Evolutionary conservation across 2,329 filamentous ascomycete genomes (phyloP), one percentile per base, ranked within the genome.

Genomic region (Didymella segeticola): DNA sequence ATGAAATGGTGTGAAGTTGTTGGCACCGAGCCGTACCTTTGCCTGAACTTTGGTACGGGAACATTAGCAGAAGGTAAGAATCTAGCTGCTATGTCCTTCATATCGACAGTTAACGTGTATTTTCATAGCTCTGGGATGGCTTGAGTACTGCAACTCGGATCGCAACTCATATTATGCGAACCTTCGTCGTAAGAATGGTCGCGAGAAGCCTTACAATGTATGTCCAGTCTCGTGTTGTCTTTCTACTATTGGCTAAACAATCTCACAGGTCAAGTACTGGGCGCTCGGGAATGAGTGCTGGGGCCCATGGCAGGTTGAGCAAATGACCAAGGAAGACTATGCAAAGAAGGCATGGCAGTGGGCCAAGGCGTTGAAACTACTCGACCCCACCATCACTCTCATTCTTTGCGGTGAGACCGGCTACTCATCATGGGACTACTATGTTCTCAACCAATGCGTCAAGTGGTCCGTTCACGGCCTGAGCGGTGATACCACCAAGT

Each of bases 81-180:
- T 17, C 10, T 3, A 27, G 2, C 10, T 31, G n/a, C 23, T 27
- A 20, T 8, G 12, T 41, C 22, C 36, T 8, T 29, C 10, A 23
- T n/a, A 19, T 25, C 6, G 3, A 15, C 4, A 15, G 79, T 55
- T 60, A 4, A 55, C 39, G 77, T 15, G 17, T 79, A 2, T 52
- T 30, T 29, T 25, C 41, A 42, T 60, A 83, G 83, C 83, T 29
- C 80, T 93, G 26, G 89, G 82, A 10, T 95, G 90, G 90, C 80
- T 95, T 17, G 90, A 95, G 70, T 95, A 95, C 78, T 95, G 91
- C 79, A 95, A 95, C 76, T 87, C 86, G 2, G 84, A 82, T n/a
- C 80, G 82, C 49, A 83, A 93, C 74, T 93, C 89, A 9, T 83
- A 93, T 79, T 95, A 91, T 71, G 90, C 90, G 58, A 93, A 93